These are phyloP conservation scores for Cadophora luteo-olivacea DNA, from an alignment of 2,329 filamentous ascomycete species.

Conservation along the genomic window DNA sequence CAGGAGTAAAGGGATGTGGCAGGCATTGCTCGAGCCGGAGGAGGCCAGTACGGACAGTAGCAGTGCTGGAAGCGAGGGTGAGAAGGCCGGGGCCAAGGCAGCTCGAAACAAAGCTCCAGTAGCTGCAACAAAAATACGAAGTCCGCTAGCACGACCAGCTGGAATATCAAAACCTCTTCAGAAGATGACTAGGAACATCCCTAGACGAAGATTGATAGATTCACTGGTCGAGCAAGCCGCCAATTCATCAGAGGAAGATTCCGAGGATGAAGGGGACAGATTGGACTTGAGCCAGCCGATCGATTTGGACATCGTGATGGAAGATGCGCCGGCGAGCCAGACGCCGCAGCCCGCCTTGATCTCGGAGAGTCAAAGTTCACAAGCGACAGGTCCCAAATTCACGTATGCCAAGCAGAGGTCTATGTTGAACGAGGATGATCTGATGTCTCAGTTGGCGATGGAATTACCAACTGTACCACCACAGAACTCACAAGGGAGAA, in stretches of 20 bases:
- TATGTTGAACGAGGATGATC: slow-evolving; percentile 44
- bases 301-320: not conserved
- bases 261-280: slow-evolving; percentile 23
- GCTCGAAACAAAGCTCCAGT: not conserved
- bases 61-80: slow-evolving; percentile 4
- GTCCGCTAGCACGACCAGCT: slow-evolving; percentile 24
- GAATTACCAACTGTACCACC: slow-evolving; percentile 38
- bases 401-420: slow-evolving; percentile 45
- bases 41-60: slow-evolving; percentile 20
- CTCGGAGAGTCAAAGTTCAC: slow-evolving; percentile 39
- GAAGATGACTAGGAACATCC: slow-evolving; percentile 26
- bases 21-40: slow-evolving; percentile 36
- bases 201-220: slow-evolving; percentile 44
- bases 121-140: slow-evolving; percentile 5
- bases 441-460: slow-evolving; percentile 42
- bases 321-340: slow-evolving; percentile 7
- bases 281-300: slow-evolving; percentile 13
- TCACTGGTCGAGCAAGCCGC: slow-evolving; percentile 42
- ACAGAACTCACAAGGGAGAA: slow-evolving; percentile 31
- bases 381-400: slow-evolving; percentile 42
- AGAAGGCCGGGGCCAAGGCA: not conserved
- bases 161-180: slow-evolving; percentile 31
- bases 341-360: slow-evolving; percentile 18
- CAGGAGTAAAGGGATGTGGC: slow-evolving; percentile 40
- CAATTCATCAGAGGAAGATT: slow-evolving; percentile 27